Evolutionary conservation across 2,329 filamentous ascomycete genomes (phyloP), one percentile per base, ranked within the genome.

Genomic region (Pseudogymnoascus sp.): DNA sequence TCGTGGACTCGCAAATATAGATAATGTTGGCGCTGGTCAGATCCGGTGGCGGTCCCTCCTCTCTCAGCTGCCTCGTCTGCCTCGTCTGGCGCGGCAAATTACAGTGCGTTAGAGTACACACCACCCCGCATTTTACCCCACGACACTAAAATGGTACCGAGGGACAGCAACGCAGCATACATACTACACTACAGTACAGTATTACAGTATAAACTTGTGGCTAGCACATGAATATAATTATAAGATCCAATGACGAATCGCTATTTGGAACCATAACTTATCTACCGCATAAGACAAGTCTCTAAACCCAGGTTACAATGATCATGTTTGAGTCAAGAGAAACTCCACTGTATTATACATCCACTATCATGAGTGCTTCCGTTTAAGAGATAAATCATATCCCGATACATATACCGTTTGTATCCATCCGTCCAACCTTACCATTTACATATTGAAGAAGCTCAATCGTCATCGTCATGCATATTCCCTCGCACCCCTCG

Each of bases 391-490:
- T 19, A 52, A 14, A 55, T 33, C 9, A 33, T 55, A 55, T 55
- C 9, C 2, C 16, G 49, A 52, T 55, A 33, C 49, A 55, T 22
- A 22, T 55, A 55, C 49, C 16, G 3, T 55, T 45, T 55, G 49
- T 55, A 55, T 55, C 45, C 22, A 28, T 38, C 7, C 35, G 4
- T 25, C 9, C 4, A 59, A 14, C 36, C 14, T 11, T 45, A n/a
- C 6, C 60, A 25, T 25, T 25, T 23, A 28, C 23, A 52, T 33
- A 28, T 19, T 12, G n/a, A 33, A 55, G n/a, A 33, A 33, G 49
- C 49, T 55, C 49, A 55, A 55, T 55, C n/a, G 14, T 55, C 49
- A 35, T 55, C 49, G 22, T 55, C 28, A 22, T 55, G 49, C n/a
- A 55, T 55, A 35, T 55, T n/a, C n/a, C 49, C 49, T 22, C 28